Evolutionary conservation across 371 early-diverging fungal genomes (phyloP), one percentile per base, ranked within the genome.

Genomic region (Apophysomyces sp.): DNA sequence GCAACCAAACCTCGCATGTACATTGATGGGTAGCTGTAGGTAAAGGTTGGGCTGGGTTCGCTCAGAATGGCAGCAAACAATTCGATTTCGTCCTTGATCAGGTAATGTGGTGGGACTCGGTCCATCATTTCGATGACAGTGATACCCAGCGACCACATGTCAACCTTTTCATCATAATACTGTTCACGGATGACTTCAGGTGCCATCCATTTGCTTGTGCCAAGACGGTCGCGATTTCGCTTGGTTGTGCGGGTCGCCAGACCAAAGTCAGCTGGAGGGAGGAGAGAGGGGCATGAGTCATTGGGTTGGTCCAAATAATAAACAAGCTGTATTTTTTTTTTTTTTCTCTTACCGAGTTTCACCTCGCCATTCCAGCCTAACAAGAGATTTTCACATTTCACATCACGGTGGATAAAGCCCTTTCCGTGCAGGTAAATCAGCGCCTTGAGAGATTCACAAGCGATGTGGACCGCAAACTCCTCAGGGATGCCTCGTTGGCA

Each of bases 61-160:
- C 65, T 67, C 9, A 78, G 60, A 53, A 81, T 72, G 36, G 70
- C 55, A 27, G 66, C 68, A 69, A 81, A 81, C 32, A 81, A 55
- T 51, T 81, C 81, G 1, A 66, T 63, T 60, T 81, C 81, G 54
- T 81, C 77, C 60, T 78, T 78, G 51, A 81, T 66, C 24, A 76
- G 65, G 56, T 81, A 81, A 41, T 81, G 81, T 18, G 81, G 81
- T 13, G 81, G 81, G 4, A 81, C 81, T 55, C 81, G 72, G 32
- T 81, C 81, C 81, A 81, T 81, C 81, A 81, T 81, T 62, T 73
- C 73, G 40, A 73, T 67, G 57, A 73, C 60, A 34, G 73, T 73
- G 21, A 99, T 92, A 12, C 99, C 99, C 31, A 99, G 74, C n/a
- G 95, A 91, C 99, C 99, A 99, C 65, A 97, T 72, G 72, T 99